Percentiles rank a stretch among this genome's conserved stretches.
phyloP scores from a whole-genome alignment of 1,139 yeast genomes.

The Diutina pseudorugosa region DNA sequence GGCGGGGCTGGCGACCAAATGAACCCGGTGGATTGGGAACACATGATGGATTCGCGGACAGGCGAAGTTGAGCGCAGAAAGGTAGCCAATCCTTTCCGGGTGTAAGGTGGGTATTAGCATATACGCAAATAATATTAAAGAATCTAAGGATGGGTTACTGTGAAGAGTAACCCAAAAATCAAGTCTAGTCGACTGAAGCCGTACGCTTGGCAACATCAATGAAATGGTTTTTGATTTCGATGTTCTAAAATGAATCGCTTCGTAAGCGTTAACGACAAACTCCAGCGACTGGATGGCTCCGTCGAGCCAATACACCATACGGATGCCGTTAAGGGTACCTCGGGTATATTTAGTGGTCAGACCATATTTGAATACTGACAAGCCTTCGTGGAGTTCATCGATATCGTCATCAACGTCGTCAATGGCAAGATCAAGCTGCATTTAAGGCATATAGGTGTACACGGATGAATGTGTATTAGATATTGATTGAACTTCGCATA shows the following conservation, averaged over 20 bases:
- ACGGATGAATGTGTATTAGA: no score
- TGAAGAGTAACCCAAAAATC: no score
- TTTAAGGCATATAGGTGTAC: no score
- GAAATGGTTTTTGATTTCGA: no score
- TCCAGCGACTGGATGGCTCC: slow-evolving; percentile 82
- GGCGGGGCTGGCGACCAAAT: slow-evolving; percentile 67
- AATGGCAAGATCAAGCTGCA: slow-evolving; percentile 26
- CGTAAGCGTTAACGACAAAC: slow-evolving; percentile 53
- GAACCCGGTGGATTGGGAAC: slow-evolving; percentile 94
- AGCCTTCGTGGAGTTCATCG: slow-evolving; percentile 31
- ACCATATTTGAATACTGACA: slow-evolving; percentile 81
- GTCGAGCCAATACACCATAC: slow-evolving; percentile 85
- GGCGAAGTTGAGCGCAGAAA: slow-evolving; percentile 74
- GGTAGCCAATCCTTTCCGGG: slow-evolving; percentile 69
- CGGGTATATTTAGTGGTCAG: slow-evolving; percentile 74
- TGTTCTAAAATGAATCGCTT: no score
- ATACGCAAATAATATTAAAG: not conserved
- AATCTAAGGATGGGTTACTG: not conserved
- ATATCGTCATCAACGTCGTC: slow-evolving; percentile 16
- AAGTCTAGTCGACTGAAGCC: no score
- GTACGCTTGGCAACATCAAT: no score
- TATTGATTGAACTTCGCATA: no score
- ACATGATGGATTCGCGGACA: slow-evolving; percentile 68
- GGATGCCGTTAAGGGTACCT: slow-evolving; percentile 70
- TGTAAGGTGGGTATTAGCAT: not conserved